Evolutionary conservation across 1,139 yeast species (phyloP).

Genomic region (Wickerhamomyces sp.): DNA sequence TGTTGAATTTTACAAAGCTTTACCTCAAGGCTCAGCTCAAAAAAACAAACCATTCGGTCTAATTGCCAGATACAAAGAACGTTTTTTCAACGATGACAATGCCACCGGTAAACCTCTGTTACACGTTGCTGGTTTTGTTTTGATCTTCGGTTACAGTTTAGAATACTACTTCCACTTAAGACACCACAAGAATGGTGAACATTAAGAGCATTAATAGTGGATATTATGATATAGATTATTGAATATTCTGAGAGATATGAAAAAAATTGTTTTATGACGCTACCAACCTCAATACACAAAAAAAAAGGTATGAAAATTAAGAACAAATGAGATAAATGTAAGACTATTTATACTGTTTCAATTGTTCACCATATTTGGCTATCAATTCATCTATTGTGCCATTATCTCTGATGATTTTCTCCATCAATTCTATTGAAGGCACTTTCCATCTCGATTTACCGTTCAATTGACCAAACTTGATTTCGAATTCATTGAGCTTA

Average conservation of each 20-base stretch:
- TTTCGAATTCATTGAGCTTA: constrained; percentile 28
- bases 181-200: constrained; percentile 39
- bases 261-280: constrained; percentile 2
- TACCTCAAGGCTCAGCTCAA: constrained; percentile 92
- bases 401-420: constrained; percentile 23
- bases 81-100: constrained; percentile 73
- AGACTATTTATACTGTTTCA: constrained; percentile 2
- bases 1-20: constrained; percentile 90
- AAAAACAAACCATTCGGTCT: constrained; percentile 66
- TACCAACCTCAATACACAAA: too few relatives aligned
- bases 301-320: not conserved
- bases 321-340: not conserved
- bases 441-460: constrained; percentile 62
- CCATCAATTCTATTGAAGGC: constrained; percentile 45
- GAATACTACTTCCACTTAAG: constrained; percentile 90
- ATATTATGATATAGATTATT: constrained; percentile 1
- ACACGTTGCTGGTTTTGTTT: constrained; percentile 69
- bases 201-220: constrained; percentile 10
- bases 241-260: constrained; percentile 3
- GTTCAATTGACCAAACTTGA: constrained; percentile 43
- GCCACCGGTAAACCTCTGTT: constrained; percentile 79
- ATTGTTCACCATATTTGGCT: constrained; percentile 11
- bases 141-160: constrained; percentile 81
- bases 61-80: constrained; percentile 72
- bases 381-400: constrained; percentile 3